Base-by-base conservation (phyloP, 345 rosid genomes). In the Rhizophora apiculata region DNA sequence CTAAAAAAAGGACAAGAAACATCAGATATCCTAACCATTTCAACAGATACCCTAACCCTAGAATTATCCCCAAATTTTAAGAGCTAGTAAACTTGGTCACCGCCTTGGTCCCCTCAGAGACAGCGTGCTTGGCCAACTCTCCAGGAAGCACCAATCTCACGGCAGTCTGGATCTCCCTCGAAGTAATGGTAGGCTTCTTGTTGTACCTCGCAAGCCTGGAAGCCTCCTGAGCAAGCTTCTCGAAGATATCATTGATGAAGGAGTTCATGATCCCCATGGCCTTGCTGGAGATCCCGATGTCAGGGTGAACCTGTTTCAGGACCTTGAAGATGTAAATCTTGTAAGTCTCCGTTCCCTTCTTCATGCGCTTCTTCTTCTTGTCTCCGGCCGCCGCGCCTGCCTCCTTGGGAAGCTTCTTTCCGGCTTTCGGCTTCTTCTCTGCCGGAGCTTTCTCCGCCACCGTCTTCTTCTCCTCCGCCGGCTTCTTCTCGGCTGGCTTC, bases 291-390 rank as follows among this genome's bases (percentile, higher is more conserved):
- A 85, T 83, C 3, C 89, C 89, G 46, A 85, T 85, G 22, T 83
- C 89, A 0, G 85, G 89, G 2, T 85, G 87, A 26, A 83, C 87
- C 68, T 85, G 89, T 55, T 85, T 85, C 71, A 85, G 39, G 1
- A 85, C 89, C 81, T 85, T 86, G 82, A 88, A 88, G 61, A 88
- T 88, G 76, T 88, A 90, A 82, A 88, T 90, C 92, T 90, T 90
- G 84, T 90, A 87, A 0, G 96, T 88, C 82, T 90, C 94, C 0
- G 21, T 46, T 57, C 80, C 82, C 69, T 88, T 90, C 92, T 88
- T 68, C 36, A 19, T 9, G 4, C 64, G 56, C 72, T 59, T 68
- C 72, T 59, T 68, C 32, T 68, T 68, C 64, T 68, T 68, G 57
- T 68, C 72, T 43, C 57, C 72, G 21, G 72, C 56, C 29, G 39